Base-by-base conservation (phyloP, 768 basidiomycete genomes). In the Cystofilobasidium bisporidii region DNA sequence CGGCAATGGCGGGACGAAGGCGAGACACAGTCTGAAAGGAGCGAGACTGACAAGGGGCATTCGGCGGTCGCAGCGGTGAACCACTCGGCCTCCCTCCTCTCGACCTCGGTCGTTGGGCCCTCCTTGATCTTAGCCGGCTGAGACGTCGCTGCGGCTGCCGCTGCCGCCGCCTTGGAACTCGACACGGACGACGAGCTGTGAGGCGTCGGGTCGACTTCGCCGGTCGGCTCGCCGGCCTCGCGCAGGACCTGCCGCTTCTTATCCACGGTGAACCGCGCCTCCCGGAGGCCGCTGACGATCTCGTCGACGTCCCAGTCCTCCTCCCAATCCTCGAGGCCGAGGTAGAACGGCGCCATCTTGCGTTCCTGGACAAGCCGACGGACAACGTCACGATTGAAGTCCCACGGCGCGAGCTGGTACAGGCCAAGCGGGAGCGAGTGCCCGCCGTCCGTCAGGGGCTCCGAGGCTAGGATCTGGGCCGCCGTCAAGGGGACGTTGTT, bases 281-380 rank as follows among this genome's bases (percentile, higher is more conserved):
- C 86, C 79, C 85, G 89, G 73, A 91, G 82, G 5, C 87, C 86
- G 11, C 87, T 83, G 32, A 91, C 83, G 69, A 97, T 86, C 75
- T 86, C 86, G 62, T 90, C 89, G 72, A 90, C 87, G 70, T 88
- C 86, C 91, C 91, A 97, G 50, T 83, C 82, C 18, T 88, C 86
- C 38, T 87, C 85, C 75, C 88, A 96, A 71, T 98, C 94, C 75
- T 96, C 91, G 53, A 99, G 81, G 17, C 96, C 94, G 41, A 91
- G 84, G 77, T 97, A 98, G 79, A 97, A 98, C 1, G 96, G 96
- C 0, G 93, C 91, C 48, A 99, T 83, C 73, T 83, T 86, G 76
- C 90, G 86, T 72, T 89, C 86, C 73, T 86, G 80, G 76, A 99
- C 91, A 74, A 94, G 83, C 78, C 89, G 86, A 69, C 87, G 86